Base-by-base conservation (phyloP, 306 rosid species). In the Cyclanthera cordifolia region DNA sequence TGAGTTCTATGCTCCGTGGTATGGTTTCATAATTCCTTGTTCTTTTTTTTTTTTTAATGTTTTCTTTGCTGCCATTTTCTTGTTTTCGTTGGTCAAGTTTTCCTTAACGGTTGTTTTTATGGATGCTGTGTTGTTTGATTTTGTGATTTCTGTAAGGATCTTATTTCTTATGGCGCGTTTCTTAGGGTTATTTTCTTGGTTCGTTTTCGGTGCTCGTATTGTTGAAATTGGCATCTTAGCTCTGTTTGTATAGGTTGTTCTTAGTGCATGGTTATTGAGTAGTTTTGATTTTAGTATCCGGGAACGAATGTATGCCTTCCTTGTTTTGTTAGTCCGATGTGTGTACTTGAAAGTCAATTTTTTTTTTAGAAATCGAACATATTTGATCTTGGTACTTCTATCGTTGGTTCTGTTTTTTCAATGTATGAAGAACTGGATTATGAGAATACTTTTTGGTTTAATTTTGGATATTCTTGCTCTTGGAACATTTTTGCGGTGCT, bases 1-100 rank as follows among this genome's bases (percentile, higher is more conserved):
- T 17, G 99, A 94, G 82, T 94, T 94, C 79, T 90, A 87, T 77
- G 96, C 95, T 8, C 99, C 99, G 0, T 88, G 96, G 99, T 93
- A 80, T 32, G 32, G 0, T 57, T 74, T 39, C 4, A 4, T 61
- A 3, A 11, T 23, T 87, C 28, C 13, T 83, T 12, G 1, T 17
- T 2, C 17, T 45, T 27, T 65, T 30, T 4, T n/a, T 19, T 11
- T 19, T 30, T 0, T 14, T 4, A n/a, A n/a, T n/a, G n/a, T n/a
- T 10, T 19, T 30, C 0, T 14, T 4, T 12, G 6, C 4, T 63
- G 32, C 28, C 34, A 28, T 67, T 53, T 6, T 32, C 12, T 1
- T 17, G 72, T 5, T 21, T 0, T 65, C 0, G 20, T 45, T 65
- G 2, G 32, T 43, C 14, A 13, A 43, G 39, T 41, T 41, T 21